phyloP scores from a whole-genome alignment of 1,139 yeast species.

The Candida buenavistaensis region DNA sequence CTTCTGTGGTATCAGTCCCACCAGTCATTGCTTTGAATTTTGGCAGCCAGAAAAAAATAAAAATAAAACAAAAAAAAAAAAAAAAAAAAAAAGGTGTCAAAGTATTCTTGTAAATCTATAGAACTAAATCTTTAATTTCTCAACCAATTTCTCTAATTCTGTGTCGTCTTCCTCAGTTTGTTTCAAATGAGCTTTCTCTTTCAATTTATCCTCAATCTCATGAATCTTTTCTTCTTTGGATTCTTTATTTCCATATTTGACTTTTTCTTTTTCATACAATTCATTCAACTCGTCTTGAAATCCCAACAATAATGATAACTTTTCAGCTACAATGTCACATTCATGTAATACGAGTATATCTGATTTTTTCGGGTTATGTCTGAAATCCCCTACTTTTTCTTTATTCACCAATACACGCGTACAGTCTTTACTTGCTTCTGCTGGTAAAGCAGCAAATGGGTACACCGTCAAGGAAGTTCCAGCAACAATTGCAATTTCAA shows the following conservation, averaged over 20 bases:
- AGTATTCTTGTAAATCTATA: too few species aligned
- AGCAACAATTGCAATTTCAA: conserved; percentile 83
- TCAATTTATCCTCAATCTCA: conserved; percentile 14
- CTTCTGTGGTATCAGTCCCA: too few species aligned
- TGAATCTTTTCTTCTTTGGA: conserved; percentile 14
- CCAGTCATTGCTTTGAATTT: too few species aligned
- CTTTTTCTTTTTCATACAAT: conserved; percentile 24
- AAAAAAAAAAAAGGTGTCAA: too few species aligned
- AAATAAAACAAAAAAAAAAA: too few species aligned
- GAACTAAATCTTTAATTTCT: conserved; percentile 5
- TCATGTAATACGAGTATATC: conserved; percentile 63
- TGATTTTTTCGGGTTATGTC: conserved; percentile 42
- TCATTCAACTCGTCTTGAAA: conserved; percentile 58
- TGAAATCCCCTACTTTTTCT: conserved; percentile 76
- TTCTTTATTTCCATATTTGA: conserved; percentile 13
- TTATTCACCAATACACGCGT: conserved; percentile 69
- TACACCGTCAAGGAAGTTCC: conserved; percentile 89
- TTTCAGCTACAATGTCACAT: conserved; percentile 63
- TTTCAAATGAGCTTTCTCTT: conserved; percentile 10
- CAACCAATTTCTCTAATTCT: conserved; percentile 7
- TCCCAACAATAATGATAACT: conserved; percentile 55
- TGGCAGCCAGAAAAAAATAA: too few species aligned
- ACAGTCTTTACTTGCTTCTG: conserved; percentile 52
- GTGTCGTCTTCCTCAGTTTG: conserved; percentile 3
- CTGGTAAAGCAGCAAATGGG: conserved; percentile 85